phyloP scores from a whole-genome alignment of 176 grass and related monocot species.

The Guadua angustifolia region DNA sequence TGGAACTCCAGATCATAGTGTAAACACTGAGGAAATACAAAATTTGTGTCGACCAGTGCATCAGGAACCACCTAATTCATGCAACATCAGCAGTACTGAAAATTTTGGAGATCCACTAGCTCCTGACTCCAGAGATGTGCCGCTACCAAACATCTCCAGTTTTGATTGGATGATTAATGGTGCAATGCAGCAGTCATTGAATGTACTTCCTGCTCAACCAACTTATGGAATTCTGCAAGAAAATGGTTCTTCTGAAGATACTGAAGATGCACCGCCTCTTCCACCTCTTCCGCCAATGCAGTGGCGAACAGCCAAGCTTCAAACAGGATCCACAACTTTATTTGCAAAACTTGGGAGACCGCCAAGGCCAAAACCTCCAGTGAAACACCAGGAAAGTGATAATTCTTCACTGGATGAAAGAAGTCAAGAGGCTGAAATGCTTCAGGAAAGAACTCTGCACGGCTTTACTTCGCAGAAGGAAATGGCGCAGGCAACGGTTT shows the following conservation, averaged over 20 bases:
- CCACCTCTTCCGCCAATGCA: conserved; percentile 72
- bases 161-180: conserved; percentile 56
- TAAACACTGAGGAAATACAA: conserved; percentile 21
- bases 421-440: conserved; percentile 34
- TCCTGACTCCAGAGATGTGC: conserved; percentile 38
- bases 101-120: conserved; percentile 26
- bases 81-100: conserved; percentile 28
- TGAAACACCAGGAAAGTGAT: conserved; percentile 27
- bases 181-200: conserved; percentile 41
- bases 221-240: conserved; percentile 27
- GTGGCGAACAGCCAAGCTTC: conserved; percentile 66
- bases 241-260: conserved; percentile 46
- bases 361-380: conserved; percentile 60
- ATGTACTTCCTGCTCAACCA: conserved; percentile 44
- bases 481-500: conserved; percentile 20
- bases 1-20: not conserved
- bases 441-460: conserved; percentile 26
- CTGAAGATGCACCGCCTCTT: conserved; percentile 48
- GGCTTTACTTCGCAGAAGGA: conserved; percentile 50
- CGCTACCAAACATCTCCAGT: conserved; percentile 27
- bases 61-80: conserved; percentile 19
- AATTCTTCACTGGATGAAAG: conserved; percentile 27
- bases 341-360: conserved; percentile 57
- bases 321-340: conserved; percentile 39
- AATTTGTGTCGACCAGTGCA: not conserved